Base-by-base conservation (phyloP, 2,329 filamentous ascomycete genomes). In the Penicillium sp. region DNA sequence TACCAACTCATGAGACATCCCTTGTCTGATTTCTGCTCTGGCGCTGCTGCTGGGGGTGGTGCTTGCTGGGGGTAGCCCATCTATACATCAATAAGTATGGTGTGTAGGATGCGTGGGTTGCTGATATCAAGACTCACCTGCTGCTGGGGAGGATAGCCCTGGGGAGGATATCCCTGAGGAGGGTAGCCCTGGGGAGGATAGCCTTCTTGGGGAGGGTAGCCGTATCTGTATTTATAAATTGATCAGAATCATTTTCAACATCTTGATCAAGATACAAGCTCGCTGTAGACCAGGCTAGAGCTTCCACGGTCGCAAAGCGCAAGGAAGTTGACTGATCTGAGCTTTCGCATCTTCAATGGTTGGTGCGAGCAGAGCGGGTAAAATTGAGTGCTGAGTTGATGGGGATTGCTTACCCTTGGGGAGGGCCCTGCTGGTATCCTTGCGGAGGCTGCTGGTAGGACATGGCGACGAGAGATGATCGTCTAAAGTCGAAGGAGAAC, bases 1-100 rank as follows among this genome's bases (percentile, higher is more conserved):
- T 71, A 82, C 80, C 80, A 85, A 15, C 80, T 75, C 47, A 70
- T 73, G 54, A 85, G 71, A 63, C 82, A 85, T 48, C 82, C 62
- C 33, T 49, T 58, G 5, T 53, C 47, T 0, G 7, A 10, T 8
- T 46, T 59, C 10, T 61, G 35, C 50, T 78, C 77, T 67, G 80
- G 81, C 69, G 31, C 31, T 31, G 31, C 2, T 13, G 12, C 31
- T 33, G 10, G 4, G 13, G 31, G 12, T 17, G 15, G 79, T 27
- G 25, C 25, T 41, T 50, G 48, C 3, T 6, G 46, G 7, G 40
- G n/a, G 45, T 19, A 42, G 19, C 6, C n/a, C 19, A 27, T 27
- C 23, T 45, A 8, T 12, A 3, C n/a, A 49, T 49, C 5, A 8
- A 9, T 37, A 1, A 45, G 25, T n/a, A 29, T n/a, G 19, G 12